These are phyloP conservation scores for Hemileccinum rubropunctum DNA, from an alignment of 768 basidiomycete genomes.

Conservation along the genomic window DNA sequence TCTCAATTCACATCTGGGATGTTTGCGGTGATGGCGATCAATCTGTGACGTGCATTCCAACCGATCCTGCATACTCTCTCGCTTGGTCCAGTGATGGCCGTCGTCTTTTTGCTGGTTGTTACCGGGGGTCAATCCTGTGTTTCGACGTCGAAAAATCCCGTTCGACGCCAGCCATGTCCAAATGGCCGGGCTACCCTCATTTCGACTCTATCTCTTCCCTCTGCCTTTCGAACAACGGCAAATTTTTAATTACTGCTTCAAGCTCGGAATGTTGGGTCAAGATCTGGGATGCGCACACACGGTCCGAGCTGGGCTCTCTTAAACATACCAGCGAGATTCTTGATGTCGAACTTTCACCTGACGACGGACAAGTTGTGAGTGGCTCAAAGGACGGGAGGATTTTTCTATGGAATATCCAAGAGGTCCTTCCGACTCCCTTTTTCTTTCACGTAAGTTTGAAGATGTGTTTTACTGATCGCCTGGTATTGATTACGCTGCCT, in stretches of 20 bases:
- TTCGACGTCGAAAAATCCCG: constrained; percentile 8
- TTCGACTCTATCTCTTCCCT: constrained; percentile 14
- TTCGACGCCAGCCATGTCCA: neutral
- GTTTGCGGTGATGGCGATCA: neutral
- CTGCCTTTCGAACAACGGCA: constrained; percentile 18
- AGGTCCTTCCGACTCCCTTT: constrained; percentile 6
- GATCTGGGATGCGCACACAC: constrained; percentile 15
- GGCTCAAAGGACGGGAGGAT: constrained; percentile 6
- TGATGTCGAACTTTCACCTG: constrained; percentile 13
- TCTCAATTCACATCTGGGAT: constrained; percentile 10
- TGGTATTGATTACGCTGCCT: neutral
- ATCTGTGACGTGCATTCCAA: neutral
- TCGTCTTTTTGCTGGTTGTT: constrained; percentile 17
- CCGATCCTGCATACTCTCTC: constrained; percentile 12
- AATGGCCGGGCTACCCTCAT: constrained; percentile 12
- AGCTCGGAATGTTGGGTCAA: constrained; percentile 11
- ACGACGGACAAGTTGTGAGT: constrained; percentile 10
- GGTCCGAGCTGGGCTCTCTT: constrained; percentile 7
- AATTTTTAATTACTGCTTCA: constrained; percentile 20
- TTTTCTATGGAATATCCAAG: constrained; percentile 15
- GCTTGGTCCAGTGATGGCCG: constrained; percentile 18
- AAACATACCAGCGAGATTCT: constrained; percentile 7
- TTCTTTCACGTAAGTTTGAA: constrained; percentile 9
- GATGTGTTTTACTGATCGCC: neutral
- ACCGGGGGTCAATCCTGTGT: constrained; percentile 9